Evolutionary conservation across 2,329 filamentous ascomycete species (phyloP), one percentile per base, ranked within the genome.

Genomic region (Pleoardoris graminearum): DNA sequence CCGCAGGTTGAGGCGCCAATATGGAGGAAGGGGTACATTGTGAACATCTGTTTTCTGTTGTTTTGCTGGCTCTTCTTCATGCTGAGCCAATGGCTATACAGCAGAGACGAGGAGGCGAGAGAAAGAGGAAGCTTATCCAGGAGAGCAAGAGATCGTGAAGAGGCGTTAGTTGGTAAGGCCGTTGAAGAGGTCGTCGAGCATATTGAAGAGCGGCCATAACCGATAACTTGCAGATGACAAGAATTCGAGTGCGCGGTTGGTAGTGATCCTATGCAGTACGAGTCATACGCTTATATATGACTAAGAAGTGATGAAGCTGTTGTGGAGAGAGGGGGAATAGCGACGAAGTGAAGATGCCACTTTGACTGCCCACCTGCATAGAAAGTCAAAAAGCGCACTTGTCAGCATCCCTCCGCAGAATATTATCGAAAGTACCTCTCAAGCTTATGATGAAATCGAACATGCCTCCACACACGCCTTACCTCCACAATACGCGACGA

Each of bases 11-110:
- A 72, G 55, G 77, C 76, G 0, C 79, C 79, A 0, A 67, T 74
- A 29, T 82, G 79, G 79, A 74, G 63, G 1, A 78, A 77, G 25
- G 79, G 79, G 0, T 81, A 78, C 70, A 77, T 78, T 0, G 73
- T 79, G 5, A 74, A 77, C 2, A 72, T 80, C 42, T 73, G 71
- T 0, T 81, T 81, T 45, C 74, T 76, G 30, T 65, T 77, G 37
- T 60, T 79, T 3, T 67, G 79, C 19, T 80, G 77, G 78, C 55
- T 60, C 35, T 71, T 72, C 7, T 78, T 79, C 50, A 53, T 76
- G 12, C 54, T 68, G 5, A 71, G 72, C 25, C 65, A 77, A 30
- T 62, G 73, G 16, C 38, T 78, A 4, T 71, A 77, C 53, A 58
- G 59, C 48, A 65, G 55, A 52, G 68, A 65, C 38, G 67, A 71